A percentile compares a stretch with the other conserved stretches of the same genome.
These are phyloP conservation scores for Dendrobium catenatum DNA, from an alignment of 106 monocot species.

Conservation along the genomic window DNA sequence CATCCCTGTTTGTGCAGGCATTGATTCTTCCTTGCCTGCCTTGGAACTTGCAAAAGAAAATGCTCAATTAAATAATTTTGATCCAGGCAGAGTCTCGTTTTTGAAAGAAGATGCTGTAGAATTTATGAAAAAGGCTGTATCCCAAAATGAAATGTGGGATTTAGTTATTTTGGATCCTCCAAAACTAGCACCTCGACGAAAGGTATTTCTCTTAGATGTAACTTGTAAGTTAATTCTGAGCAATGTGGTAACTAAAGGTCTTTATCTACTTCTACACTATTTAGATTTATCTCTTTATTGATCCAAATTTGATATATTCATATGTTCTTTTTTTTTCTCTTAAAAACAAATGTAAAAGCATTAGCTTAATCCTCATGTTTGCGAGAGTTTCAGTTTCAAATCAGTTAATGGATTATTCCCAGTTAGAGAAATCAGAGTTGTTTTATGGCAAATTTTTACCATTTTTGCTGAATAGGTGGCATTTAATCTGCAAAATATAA, in stretches of 20 bases:
- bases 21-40: conserved; percentile 87
- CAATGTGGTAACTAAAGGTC: neutral
- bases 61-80: conserved; percentile 58
- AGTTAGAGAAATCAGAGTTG: neutral
- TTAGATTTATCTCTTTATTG: neutral
- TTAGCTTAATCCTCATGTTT: too few species aligned
- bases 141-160: conserved; percentile 71
- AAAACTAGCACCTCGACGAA: conserved; percentile 82
- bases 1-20: conserved; percentile 31
- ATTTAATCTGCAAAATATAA: neutral
- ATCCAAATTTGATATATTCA: too few species aligned
- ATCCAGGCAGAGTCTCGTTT: conserved; percentile 63
- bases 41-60: conserved; percentile 91
- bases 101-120: conserved; percentile 74
- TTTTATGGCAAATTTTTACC: neutral
- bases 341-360: too few species aligned
- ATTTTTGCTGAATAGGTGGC: neutral
- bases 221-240: too few species aligned
- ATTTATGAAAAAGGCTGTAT: conserved; percentile 76
- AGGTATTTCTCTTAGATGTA: conserved; percentile 27
- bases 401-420: neutral
- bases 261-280: neutral
- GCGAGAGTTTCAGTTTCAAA: too few species aligned
- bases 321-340: too few species aligned
- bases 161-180: conserved; percentile 93